A percentile compares a stretch with the other conserved stretches of the same genome.
Evolutionary conservation across 2,329 filamentous ascomycete species (phyloP).

Genomic region (Aspergillus sp.): DNA sequence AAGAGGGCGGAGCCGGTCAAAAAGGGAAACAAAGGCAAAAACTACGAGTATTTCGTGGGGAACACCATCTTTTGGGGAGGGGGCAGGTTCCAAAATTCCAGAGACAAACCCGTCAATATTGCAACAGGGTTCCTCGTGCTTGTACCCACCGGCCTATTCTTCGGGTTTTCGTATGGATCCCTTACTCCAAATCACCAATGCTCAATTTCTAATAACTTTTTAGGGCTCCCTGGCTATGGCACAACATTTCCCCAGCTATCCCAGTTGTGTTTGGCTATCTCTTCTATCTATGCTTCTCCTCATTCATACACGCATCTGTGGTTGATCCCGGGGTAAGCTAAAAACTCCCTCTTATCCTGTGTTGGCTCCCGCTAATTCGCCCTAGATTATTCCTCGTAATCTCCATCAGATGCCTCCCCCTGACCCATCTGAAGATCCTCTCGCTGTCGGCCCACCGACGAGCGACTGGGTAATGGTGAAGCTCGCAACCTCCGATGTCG

Average conservation of each 20-base stretch:
- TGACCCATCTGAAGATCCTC: slow-evolving; percentile 74
- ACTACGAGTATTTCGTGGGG: slow-evolving; percentile 90
- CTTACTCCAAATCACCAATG: not conserved
- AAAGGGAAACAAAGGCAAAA: slow-evolving; percentile 59
- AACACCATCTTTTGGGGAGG: slow-evolving; percentile 89
- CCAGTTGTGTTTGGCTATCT: slow-evolving; percentile 88
- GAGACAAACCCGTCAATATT: slow-evolving; percentile 83
- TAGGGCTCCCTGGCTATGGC: slow-evolving; percentile 77
- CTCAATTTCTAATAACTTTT: slow-evolving; percentile 27
- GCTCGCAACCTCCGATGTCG: slow-evolving; percentile 69
- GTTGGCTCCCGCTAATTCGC: not conserved
- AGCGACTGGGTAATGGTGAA: slow-evolving; percentile 95
- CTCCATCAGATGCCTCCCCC: slow-evolving; percentile 81
- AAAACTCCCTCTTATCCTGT: not conserved
- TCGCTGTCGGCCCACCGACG: slow-evolving; percentile 77
- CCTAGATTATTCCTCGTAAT: slow-evolving; percentile 85
- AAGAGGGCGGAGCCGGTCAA: slow-evolving; percentile 37
- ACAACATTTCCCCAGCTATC: slow-evolving; percentile 80
- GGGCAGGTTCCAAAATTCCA: slow-evolving; percentile 84
- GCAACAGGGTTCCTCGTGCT: slow-evolving; percentile 79
- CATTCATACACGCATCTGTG: slow-evolving; percentile 87
- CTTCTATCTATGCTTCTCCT: slow-evolving; percentile 87
- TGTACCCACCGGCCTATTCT: slow-evolving; percentile 78
- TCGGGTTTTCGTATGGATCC: slow-evolving; percentile 64
- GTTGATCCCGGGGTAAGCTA: slow-evolving; percentile 85